Conservation (phyloP, 805 yeast genomes). For the Hyphopichia homilentoma region DNA sequence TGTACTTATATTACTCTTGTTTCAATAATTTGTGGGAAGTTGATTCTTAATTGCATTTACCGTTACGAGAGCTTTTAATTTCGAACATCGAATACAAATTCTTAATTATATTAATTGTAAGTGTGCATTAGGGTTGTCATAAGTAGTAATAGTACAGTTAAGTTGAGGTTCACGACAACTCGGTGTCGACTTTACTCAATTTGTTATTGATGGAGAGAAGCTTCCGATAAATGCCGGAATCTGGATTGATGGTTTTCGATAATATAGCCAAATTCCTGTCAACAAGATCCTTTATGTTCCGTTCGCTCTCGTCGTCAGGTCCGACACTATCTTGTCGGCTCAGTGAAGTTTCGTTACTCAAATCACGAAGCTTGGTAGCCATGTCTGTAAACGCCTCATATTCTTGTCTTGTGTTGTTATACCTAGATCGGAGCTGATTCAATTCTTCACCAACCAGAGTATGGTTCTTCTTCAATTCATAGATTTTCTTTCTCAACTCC, state of each 20-base stretch:
- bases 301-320: constrained; percentile 4
- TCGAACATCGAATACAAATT: no score
- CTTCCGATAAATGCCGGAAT: constrained; percentile 19
- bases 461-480: constrained; percentile 27
- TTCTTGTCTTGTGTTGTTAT: constrained; percentile 11
- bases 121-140: no score
- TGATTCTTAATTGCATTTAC: no score
- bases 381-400: constrained; percentile 12
- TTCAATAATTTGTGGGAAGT: no score
- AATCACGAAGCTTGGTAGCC: neutral
- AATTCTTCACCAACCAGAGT: constrained; percentile 28
- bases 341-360: no score
- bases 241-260: constrained; percentile 19
- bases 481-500: constrained; percentile 24
- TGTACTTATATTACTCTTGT: no score
- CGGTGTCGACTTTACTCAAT: constrained; percentile 14
- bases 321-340: neutral
- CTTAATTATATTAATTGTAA: no score
- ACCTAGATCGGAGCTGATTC: constrained; percentile 20
- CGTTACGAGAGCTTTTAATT: no score
- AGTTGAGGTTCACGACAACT: no score
- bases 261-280: constrained; percentile 9
- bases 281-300: constrained; percentile 4
- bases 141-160: no score
- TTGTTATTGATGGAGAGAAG: constrained; percentile 20